These are phyloP conservation scores for Triglochin maritima DNA, from an alignment of 106 monocot genomes.

Conservation along the genomic window DNA sequence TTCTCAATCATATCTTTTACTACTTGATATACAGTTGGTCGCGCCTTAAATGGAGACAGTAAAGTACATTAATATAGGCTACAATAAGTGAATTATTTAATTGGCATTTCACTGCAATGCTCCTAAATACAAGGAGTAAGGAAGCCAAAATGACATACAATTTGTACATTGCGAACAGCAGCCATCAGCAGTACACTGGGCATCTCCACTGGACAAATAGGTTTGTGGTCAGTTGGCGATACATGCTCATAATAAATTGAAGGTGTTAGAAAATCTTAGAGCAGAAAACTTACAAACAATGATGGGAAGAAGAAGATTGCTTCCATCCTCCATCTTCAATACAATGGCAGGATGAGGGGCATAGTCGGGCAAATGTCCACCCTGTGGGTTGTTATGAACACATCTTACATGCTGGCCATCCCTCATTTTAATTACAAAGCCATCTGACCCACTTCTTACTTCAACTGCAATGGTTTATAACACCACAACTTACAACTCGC, in stretches of 20 bases:
- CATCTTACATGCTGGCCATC: conserved; percentile 68
- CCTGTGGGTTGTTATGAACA: conserved; percentile 70
- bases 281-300: conserved; percentile 63
- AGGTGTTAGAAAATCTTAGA: neutral
- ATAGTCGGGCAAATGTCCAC: conserved; percentile 62
- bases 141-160: conserved; percentile 39
- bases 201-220: conserved; percentile 78
- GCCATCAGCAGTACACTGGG: conserved; percentile 92
- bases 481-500: too few species aligned
- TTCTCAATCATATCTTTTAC: conserved; percentile 90
- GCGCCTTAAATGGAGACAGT: conserved; percentile 29
- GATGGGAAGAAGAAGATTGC: conserved; percentile 77
- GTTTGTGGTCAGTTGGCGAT: neutral
- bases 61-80: neutral
- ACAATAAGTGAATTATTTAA: neutral
- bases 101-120: too few species aligned
- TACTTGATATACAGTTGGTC: conserved; percentile 90
- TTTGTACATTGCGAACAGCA: conserved; percentile 89
- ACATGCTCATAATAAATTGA: neutral
- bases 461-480: conserved; percentile 35
- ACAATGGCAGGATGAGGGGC: conserved; percentile 93
- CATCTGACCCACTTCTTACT: conserved; percentile 77
- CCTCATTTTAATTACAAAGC: conserved; percentile 84
- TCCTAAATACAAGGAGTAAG: neutral
- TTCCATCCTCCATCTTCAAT: conserved; percentile 96